Conservation (phyloP, 2,329 filamentous ascomycete genomes). For the Pseudocercospora cruenta region DNA sequence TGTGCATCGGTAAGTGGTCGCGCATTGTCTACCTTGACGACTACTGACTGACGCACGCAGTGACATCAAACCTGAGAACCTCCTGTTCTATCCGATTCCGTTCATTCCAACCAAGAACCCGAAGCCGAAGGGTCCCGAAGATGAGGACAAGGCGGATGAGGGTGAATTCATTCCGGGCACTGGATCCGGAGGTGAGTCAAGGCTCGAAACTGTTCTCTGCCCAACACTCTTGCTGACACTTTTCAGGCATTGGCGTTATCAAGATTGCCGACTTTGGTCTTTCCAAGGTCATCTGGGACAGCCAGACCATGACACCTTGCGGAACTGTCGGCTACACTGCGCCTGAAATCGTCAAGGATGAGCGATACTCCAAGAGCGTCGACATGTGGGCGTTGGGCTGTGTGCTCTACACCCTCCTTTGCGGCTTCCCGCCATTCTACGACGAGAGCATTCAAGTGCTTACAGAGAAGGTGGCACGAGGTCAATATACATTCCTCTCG, state of each 20-base stretch:
- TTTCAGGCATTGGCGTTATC: conserved; percentile 77
- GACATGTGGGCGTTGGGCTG: conserved; percentile 99
- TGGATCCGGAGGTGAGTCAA: conserved; percentile 67
- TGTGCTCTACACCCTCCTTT: conserved; percentile 93
- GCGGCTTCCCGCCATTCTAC: conserved; percentile 97
- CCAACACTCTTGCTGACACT: background rate
- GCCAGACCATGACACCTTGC: conserved; percentile 98
- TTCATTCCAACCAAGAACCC: conserved; percentile 79
- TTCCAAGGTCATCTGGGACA: conserved; percentile 98
- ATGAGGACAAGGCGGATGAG: conserved; percentile 97
- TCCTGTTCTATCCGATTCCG: conserved; percentile 86
- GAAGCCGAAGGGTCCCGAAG: conserved; percentile 79
- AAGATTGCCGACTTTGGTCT: conserved; percentile 98
- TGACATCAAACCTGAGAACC: conserved; percentile 98
- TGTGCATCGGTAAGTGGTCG: conserved; percentile 79
- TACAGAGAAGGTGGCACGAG: conserved; percentile 95
- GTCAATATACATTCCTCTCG: conserved; percentile 95
- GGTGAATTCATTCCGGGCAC: conserved; percentile 84
- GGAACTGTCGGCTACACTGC: conserved; percentile 98
- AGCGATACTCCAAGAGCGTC: conserved; percentile 96
- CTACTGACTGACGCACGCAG: conserved; percentile 55
- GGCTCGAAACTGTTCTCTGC: background rate
- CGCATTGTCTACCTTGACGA: background rate
- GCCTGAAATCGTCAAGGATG: conserved; percentile 98
- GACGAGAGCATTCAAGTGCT: conserved; percentile 97